These are phyloP conservation scores for Sanghuangporus baumii DNA, from an alignment of 1,284 basidiomycete genomes.

Conservation along the genomic window DNA sequence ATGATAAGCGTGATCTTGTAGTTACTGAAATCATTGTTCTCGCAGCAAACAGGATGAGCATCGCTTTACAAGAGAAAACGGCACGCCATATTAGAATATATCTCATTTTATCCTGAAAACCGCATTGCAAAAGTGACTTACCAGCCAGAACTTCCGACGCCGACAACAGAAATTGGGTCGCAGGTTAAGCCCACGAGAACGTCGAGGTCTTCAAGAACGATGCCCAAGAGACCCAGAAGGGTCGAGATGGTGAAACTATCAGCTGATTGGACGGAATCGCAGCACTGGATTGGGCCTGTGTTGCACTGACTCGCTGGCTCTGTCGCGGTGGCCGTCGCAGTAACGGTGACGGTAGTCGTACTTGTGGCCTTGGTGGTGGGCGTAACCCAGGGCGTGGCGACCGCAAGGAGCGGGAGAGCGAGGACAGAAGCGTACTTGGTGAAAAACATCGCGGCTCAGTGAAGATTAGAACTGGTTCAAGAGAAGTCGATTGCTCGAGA, in stretches of 20 bases:
- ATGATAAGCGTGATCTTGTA: not conserved
- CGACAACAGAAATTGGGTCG: slow-evolving; percentile 24
- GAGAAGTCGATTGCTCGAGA: too few relatives aligned
- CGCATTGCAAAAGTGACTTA: not conserved
- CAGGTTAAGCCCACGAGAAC: slow-evolving; percentile 25
- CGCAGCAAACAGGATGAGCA: too few relatives aligned
- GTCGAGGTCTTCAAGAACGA: slow-evolving; percentile 21
- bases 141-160: slow-evolving; percentile 22
- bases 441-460: too few relatives aligned
- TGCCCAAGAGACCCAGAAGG: slow-evolving; percentile 21
- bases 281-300: slow-evolving; percentile 25
- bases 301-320: too few relatives aligned
- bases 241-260: not conserved
- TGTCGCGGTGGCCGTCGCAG: too few relatives aligned
- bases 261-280: slow-evolving; percentile 26
- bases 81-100: slow-evolving; percentile 15
- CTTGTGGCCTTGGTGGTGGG: too few relatives aligned
- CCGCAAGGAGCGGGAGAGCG: too few relatives aligned
- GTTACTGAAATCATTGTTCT: slow-evolving; percentile 24
- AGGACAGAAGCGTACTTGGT: too few relatives aligned
- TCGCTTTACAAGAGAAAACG: slow-evolving; percentile 25
- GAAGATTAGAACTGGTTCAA: too few relatives aligned
- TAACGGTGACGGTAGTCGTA: too few relatives aligned
- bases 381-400: too few relatives aligned
- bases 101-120: too few relatives aligned